Percentiles rank a stretch among this genome's conserved stretches.
Evolutionary conservation across 139 green algal genomes (phyloP).

Genomic region (Coelastrella sp.): DNA sequence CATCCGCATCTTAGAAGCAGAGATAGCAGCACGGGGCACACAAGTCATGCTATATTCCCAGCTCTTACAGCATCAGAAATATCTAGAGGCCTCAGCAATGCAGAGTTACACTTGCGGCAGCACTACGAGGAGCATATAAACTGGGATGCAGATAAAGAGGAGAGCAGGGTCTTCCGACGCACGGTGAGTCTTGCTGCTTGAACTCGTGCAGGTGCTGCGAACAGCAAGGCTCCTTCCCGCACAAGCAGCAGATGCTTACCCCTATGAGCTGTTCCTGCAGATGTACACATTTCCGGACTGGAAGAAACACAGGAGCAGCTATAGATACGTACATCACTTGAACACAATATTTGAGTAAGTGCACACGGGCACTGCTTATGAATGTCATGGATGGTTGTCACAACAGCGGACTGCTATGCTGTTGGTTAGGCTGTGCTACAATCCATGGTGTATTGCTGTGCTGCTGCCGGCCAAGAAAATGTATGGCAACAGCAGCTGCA

Average conservation of each 20-base stretch:
- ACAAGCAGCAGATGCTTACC: too few species aligned
- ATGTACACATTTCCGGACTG: conserved; percentile 59
- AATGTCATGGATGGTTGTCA: too few species aligned
- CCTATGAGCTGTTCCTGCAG: background rate
- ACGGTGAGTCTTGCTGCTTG: conserved; percentile 6
- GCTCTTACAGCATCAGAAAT: conserved; percentile 30
- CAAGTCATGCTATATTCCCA: background rate
- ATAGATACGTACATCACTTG: conserved; percentile 58
- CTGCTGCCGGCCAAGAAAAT: too few species aligned
- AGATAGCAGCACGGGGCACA: background rate
- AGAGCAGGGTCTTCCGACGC: conserved; percentile 40
- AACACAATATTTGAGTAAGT: conserved; percentile 58
- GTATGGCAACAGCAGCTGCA: too few species aligned
- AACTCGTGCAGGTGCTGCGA: background rate
- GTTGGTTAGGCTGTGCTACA: too few species aligned
- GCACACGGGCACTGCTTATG: background rate
- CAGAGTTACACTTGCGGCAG: conserved; percentile 32
- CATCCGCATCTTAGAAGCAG: background rate
- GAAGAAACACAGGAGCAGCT: conserved; percentile 51
- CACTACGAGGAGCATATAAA: conserved; percentile 41
- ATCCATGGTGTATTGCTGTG: background rate
- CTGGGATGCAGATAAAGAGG: conserved; percentile 47
- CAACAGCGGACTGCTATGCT: too few species aligned
- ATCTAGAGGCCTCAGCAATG: conserved; percentile 18
- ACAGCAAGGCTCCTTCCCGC: too few species aligned